Conservation (phyloP, 2,329 filamentous ascomycete genomes). For the Neocatenulostroma microsporum region DNA sequence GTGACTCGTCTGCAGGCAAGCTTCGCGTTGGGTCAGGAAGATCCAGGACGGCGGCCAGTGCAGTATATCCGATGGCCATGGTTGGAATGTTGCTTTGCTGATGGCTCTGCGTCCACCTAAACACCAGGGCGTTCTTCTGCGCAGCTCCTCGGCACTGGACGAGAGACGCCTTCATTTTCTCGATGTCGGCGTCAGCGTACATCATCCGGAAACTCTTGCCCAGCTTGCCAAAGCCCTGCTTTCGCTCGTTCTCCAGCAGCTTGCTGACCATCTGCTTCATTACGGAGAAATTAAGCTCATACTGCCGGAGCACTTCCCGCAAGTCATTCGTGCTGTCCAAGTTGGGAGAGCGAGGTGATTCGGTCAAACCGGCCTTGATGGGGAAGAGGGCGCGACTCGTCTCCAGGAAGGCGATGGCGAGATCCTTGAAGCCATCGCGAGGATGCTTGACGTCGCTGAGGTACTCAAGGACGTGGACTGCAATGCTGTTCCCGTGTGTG, state of each 20-base stretch:
- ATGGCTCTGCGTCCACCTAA: constrained; percentile 26
- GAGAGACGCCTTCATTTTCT: constrained; percentile 52
- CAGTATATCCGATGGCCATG: constrained; percentile 61
- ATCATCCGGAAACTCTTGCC: constrained; percentile 56
- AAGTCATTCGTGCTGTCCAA: constrained; percentile 56
- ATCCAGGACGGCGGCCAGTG: constrained; percentile 57
- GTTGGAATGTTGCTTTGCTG: constrained; percentile 50
- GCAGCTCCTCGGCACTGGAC: constrained; percentile 53
- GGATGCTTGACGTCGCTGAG: constrained; percentile 50
- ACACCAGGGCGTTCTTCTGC: constrained; percentile 42
- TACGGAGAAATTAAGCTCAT: constrained; percentile 54
- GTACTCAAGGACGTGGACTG: constrained; percentile 58
- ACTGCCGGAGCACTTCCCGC: constrained; percentile 55
- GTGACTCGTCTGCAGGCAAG: no score
- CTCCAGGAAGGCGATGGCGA: constrained; percentile 61
- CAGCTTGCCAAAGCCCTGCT: constrained; percentile 53
- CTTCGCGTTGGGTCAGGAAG: constrained; percentile 35
- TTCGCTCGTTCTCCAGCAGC: constrained; percentile 55
- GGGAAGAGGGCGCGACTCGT: constrained; percentile 59
- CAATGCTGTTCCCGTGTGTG: constrained; percentile 54
- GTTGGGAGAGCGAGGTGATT: constrained; percentile 49
- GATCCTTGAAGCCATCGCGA: constrained; percentile 49
- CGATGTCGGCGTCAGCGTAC: constrained; percentile 55
- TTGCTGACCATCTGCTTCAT: constrained; percentile 57
- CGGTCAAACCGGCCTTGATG: constrained; percentile 57